A percentile compares a stretch with the other conserved stretches of the same genome.
Conservation (phyloP, 2,329 filamentous ascomycete genomes). For the Aurifilum marmelostoma region DNA sequence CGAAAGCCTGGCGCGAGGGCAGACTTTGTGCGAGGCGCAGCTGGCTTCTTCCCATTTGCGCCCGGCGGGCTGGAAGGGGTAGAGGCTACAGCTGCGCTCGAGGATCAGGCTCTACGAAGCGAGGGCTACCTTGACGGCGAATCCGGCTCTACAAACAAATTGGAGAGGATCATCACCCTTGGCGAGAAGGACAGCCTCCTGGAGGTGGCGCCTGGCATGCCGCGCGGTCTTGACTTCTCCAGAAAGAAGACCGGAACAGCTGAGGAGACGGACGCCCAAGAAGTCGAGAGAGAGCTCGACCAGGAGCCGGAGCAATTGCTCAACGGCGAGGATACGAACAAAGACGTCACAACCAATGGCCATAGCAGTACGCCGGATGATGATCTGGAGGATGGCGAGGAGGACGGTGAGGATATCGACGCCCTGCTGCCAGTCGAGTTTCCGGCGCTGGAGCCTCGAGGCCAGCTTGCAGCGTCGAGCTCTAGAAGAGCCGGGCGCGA, state of each 20-base stretch:
- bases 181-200: constrained; percentile 76
- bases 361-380: constrained; percentile 34
- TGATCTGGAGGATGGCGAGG: constrained; percentile 42
- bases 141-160: constrained; percentile 52
- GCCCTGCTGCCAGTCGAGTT: constrained; percentile 89
- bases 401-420: constrained; percentile 72
- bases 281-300: constrained; percentile 66
- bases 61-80: constrained; percentile 88
- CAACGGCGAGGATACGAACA: constrained; percentile 36
- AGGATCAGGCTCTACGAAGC: constrained; percentile 70
- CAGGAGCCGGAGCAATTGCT: constrained; percentile 48
- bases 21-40: constrained; percentile 90
- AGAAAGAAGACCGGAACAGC: constrained; percentile 58
- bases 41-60: constrained; percentile 92
- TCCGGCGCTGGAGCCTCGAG: constrained; percentile 83
- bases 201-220: constrained; percentile 80
- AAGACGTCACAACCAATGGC: constrained; percentile 26
- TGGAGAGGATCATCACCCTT: constrained; percentile 88
- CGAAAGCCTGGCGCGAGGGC: constrained; percentile 84
- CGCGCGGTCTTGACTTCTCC: constrained; percentile 73
- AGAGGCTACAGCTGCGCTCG: constrained; percentile 80
- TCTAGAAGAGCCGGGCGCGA: constrained; percentile 77
- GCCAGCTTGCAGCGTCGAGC: constrained; percentile 71
- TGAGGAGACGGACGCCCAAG: constrained; percentile 67
- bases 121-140: constrained; percentile 46